Evolutionary conservation across 495 filamentous ascomycete genomes (phyloP), one percentile per base, ranked within the genome.

Genomic region (Echria macrotheca): DNA sequence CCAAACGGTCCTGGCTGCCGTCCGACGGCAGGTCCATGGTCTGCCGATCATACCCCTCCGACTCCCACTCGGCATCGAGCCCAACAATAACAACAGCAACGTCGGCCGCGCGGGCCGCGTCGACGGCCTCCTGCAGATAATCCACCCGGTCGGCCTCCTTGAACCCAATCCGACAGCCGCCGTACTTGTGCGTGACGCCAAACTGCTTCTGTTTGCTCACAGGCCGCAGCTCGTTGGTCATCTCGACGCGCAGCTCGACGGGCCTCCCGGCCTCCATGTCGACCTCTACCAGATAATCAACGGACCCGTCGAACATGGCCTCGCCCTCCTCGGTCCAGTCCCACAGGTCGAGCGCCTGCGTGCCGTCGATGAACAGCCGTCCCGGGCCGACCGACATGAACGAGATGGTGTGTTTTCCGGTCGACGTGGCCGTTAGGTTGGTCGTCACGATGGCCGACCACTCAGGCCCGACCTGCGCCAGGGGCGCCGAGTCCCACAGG

Each of bases 31-130:
- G 75, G 54, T 89, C 83, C 87, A 93, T 91, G 44, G 80, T 80
- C 46, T 83, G 76, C n/a, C 87, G 78, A 63, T 94, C 88, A 52
- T 88, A 83, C 18, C 89, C 89, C 50, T 94, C 89, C 14, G 84
- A 87, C 61, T 94, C 89, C 89, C 89, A 94, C 60, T 95, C 89
- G 35, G 76, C 78, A 57, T 87, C 87, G 11, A 94, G 73, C 2
- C 89, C 89, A 17, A 87, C 85, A 55, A 89, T 80, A 8, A 94
- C 73, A 40, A 94, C 74, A 5, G 86, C 89, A 23, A 89, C 82
- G 44, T 91, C 86, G 1, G 83, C 80, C 10, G 74, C 64, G 44
- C 70, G 73, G 22, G 89, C 89, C 5, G 80, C 72, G 7, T 81
- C 70, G 21, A 86, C 81, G 0, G 89, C 89, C 59, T 89, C 74